Evolutionary conservation across 345 rosid genomes (phyloP), one percentile per base, ranked within the genome.

Genomic region (Aethionema arabicum): DNA sequence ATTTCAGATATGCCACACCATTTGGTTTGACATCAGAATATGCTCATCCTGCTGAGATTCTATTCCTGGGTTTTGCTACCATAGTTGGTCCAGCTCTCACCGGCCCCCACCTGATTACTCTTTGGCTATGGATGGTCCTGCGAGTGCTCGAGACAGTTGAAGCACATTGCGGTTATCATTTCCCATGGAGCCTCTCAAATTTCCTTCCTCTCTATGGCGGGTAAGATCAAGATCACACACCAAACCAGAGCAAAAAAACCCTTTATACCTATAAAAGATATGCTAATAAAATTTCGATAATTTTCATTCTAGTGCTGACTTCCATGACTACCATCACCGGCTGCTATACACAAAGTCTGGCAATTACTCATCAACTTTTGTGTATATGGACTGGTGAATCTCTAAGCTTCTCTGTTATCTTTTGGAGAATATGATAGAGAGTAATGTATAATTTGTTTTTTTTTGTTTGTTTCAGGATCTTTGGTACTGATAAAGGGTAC

Each of bases 261-360:
- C 10, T 11, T 16, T 5, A 12, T 56, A 44, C 3, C 49, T 16
- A 6, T 8, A 8, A 31, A 29, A 21, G 6, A 14, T 8, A 40
- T 52, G 30, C 0, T 15, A 53, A 61, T 12, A 37, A 44, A 14
- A 0, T 5, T 15, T 30, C 12, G 3, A 2, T 57, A 5, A 5
- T 35, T 44, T 57, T 58, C 49, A n/a, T 52, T 30, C 31, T 80
- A 93, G 99, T 11, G 80, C 99, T 63, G 96, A 93, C 83, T 93
- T 93, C 73, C 99, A 93, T 74, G 99, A 93, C 76, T 90, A 93
- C 76, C 99, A 93, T 76, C 99, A 93, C 65, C 97, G 99, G 2
- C 70, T 93, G 74, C 90, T 90, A 13, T 90, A 90, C 67, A 93
- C 99, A 40, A 93, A 93, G 78, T 90, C 99, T 47, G 99, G 99